These are phyloP conservation scores for Sporothrix luriei DNA, from an alignment of 2,329 filamentous ascomycete genomes.

Conservation along the genomic window DNA sequence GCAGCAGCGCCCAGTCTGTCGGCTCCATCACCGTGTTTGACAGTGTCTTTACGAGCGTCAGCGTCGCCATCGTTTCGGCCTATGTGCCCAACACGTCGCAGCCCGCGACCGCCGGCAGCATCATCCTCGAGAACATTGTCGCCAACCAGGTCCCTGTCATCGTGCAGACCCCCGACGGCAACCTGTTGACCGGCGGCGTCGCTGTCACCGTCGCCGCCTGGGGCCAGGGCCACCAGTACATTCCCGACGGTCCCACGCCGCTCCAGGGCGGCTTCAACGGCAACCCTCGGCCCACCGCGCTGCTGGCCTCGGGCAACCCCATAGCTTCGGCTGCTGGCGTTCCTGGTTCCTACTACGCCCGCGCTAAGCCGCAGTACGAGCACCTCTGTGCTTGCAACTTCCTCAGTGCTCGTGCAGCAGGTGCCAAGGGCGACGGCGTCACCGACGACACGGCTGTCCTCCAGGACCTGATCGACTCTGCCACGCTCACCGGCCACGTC, in stretches of 20 bases:
- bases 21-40: constrained; percentile 73
- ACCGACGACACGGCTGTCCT: constrained; percentile 64
- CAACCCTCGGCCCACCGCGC: constrained; percentile 53
- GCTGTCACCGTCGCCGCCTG: constrained; percentile 60
- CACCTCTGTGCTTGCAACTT: constrained; percentile 59
- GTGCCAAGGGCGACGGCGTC: constrained; percentile 53
- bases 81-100: constrained; percentile 47
- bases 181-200: constrained; percentile 55
- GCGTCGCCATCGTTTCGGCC: constrained; percentile 66
- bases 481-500: constrained; percentile 52
- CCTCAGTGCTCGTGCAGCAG: constrained; percentile 48
- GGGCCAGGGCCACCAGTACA: constrained; percentile 70
- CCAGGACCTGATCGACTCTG: constrained; percentile 57
- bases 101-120: constrained; percentile 54
- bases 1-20: constrained; percentile 57
- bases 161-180: constrained; percentile 46
- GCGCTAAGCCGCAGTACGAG: constrained; percentile 74
- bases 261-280: constrained; percentile 54
- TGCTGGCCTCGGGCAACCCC: constrained; percentile 46
- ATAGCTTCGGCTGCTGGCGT: constrained; percentile 32
- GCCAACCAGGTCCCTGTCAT: constrained; percentile 46
- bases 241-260: constrained; percentile 44
- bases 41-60: constrained; percentile 65
- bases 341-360: constrained; percentile 56
- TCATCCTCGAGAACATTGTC: constrained; percentile 59